Evolutionary conservation across 768 basidiomycete species (phyloP).

Genomic region (Kwoniella dejecticola): DNA sequence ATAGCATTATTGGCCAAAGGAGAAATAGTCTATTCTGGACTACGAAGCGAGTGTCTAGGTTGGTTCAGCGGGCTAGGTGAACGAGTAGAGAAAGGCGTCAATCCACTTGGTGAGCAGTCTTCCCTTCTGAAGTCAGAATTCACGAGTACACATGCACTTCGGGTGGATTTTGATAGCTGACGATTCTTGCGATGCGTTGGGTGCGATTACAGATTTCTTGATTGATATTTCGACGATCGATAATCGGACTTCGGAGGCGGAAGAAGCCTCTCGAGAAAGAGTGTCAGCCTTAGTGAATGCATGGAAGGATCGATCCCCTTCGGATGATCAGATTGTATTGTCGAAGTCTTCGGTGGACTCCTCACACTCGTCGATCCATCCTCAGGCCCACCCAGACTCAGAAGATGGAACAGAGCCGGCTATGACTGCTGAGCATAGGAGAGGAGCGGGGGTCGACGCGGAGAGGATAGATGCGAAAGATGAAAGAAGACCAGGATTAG

Average conservation of each 20-base stretch:
- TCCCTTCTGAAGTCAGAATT: no score
- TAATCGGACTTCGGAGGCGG: conserved; percentile 56
- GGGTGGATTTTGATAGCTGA: no score
- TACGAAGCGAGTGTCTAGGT: conserved; percentile 51
- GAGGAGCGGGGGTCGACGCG: not conserved
- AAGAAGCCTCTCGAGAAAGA: conserved; percentile 54
- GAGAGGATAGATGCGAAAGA: conserved; percentile 12
- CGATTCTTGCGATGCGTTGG: no score
- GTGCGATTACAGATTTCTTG: conserved; percentile 57
- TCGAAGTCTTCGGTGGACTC: conserved; percentile 11
- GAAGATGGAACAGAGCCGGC: not conserved
- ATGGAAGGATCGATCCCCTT: conserved; percentile 51
- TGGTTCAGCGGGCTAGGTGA: conserved; percentile 57
- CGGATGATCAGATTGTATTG: conserved; percentile 2
- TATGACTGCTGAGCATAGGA: not conserved
- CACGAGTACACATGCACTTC: no score
- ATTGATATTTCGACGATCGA: conserved; percentile 59
- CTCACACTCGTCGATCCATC: not conserved
- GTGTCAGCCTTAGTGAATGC: conserved; percentile 55
- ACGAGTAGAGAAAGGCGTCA: conserved; percentile 53
- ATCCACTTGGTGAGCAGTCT: conserved; percentile 57
- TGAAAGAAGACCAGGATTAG: conserved; percentile 38
- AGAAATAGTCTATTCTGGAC: conserved; percentile 58
- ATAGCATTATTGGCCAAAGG: conserved; percentile 66
- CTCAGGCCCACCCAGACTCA: no score